Evolutionary conservation across 129 eudicot genomes (phyloP).

Genomic region (Flaveria bidentis): DNA sequence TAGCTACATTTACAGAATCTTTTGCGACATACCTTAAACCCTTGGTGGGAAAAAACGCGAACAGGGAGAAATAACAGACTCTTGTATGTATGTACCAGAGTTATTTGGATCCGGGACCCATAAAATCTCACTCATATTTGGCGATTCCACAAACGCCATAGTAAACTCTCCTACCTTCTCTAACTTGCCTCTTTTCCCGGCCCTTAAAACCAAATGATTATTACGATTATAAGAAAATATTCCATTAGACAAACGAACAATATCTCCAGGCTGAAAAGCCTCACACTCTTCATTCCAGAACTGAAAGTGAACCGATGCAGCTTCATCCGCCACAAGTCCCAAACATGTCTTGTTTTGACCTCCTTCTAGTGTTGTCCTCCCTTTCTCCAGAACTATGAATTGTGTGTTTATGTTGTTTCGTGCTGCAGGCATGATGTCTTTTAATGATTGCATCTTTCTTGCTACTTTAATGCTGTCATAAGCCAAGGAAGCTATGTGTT

Average conservation of each 20-base stretch:
- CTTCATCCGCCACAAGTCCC: conserved; percentile 73
- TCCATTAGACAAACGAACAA: conserved; percentile 51
- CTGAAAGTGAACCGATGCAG: conserved; percentile 89
- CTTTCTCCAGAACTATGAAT: conserved; percentile 71
- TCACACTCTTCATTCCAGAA: conserved; percentile 86
- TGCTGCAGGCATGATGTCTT: conserved; percentile 65
- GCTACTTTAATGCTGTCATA: conserved; percentile 9
- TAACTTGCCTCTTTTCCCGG: conserved; percentile 67
- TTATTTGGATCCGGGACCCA: conserved; percentile 61
- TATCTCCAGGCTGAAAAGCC: conserved; percentile 68
- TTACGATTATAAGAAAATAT: conserved; percentile 63
- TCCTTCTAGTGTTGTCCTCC: conserved; percentile 41
- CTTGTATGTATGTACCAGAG: conserved; percentile 50
- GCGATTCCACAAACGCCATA: conserved; percentile 65
- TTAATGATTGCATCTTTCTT: conserved; percentile 37
- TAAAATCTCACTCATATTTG: conserved; percentile 73
- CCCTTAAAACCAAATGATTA: conserved; percentile 58
- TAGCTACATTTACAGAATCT: too few species aligned
- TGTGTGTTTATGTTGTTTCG: conserved; percentile 60
- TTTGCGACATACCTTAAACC: conserved; percentile 15
- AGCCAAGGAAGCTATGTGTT: too few species aligned
- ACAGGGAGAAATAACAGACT: conserved; percentile 46
- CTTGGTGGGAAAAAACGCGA: conserved; percentile 53
- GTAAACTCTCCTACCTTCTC: conserved; percentile 78
- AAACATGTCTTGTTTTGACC: conserved; percentile 56